Conservation (phyloP, 2,329 filamentous ascomycete species). For the Pyricularia pennisetigena region DNA sequence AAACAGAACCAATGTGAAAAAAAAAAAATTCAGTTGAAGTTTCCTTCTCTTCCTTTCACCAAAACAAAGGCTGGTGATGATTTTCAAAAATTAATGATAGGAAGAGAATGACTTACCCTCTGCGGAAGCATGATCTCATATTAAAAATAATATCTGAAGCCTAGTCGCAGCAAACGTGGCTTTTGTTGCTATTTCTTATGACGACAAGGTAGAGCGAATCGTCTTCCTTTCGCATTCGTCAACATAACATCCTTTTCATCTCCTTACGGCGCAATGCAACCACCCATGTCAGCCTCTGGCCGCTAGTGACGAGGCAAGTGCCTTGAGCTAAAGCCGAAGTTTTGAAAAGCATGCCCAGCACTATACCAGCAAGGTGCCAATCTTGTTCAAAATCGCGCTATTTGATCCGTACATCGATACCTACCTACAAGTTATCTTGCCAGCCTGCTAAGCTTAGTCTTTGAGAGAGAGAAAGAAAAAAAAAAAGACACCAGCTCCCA, state of each 20-base stretch:
- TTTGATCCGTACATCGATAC: background rate
- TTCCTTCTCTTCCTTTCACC: constrained; percentile 17
- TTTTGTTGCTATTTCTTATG: constrained; percentile 4
- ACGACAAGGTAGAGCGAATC: background rate
- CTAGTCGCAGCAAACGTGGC: background rate
- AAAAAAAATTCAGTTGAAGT: background rate
- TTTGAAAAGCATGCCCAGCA: background rate
- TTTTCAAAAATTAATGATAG: constrained; percentile 51
- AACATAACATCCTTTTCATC: background rate
- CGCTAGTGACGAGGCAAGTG: background rate
- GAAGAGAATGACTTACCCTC: constrained; percentile 55
- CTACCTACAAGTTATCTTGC: too few species aligned
- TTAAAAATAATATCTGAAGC: constrained; percentile 39
- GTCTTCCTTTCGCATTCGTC: background rate
- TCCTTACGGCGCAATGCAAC: background rate
- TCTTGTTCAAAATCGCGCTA: background rate
- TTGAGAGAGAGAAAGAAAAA: too few species aligned
- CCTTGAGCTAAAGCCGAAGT: background rate
- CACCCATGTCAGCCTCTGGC: background rate
- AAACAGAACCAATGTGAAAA: background rate
- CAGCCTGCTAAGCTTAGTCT: too few species aligned
- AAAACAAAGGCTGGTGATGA: constrained; percentile 48
- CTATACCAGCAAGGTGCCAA: background rate
- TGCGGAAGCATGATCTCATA: constrained; percentile 53
- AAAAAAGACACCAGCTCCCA: too few species aligned